phyloP scores from a whole-genome alignment of 2,329 filamentous ascomycete species.

The Phialemonium atrogriseum region DNA sequence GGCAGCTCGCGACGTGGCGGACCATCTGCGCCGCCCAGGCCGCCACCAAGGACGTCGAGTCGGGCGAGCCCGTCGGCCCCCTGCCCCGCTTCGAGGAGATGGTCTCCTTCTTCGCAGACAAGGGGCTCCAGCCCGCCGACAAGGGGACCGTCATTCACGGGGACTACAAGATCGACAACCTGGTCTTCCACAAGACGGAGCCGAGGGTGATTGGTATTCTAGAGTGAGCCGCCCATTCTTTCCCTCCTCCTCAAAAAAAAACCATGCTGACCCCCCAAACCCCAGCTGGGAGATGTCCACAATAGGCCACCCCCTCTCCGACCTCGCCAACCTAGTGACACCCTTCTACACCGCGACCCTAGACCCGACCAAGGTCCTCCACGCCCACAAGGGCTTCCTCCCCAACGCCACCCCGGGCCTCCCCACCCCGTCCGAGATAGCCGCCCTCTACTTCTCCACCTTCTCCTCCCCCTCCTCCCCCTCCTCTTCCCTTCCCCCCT shows the following conservation, averaged over 20 bases:
- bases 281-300: slow-evolving; percentile 92
- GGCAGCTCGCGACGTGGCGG: slow-evolving; percentile 77
- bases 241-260: slow-evolving; percentile 1
- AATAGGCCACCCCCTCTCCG: slow-evolving; percentile 88
- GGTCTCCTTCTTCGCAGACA: slow-evolving; percentile 67
- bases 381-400: slow-evolving; percentile 44
- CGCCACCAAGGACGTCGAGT: slow-evolving; percentile 66
- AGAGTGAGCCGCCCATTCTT: slow-evolving; percentile 46
- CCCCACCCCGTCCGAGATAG: slow-evolving; percentile 22
- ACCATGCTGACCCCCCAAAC: background rate
- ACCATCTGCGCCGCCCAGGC: slow-evolving; percentile 75
- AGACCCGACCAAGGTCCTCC: slow-evolving; percentile 14
- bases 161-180: slow-evolving; percentile 92
- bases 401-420: slow-evolving; percentile 55
- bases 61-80: slow-evolving; percentile 64
- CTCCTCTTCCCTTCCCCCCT: too few species aligned
- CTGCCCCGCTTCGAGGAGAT: slow-evolving; percentile 79
- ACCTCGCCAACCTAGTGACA: slow-evolving; percentile 70
- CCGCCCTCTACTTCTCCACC: slow-evolving; percentile 34
- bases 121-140: slow-evolving; percentile 64
- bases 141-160: slow-evolving; percentile 78
- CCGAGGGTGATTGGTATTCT: slow-evolving; percentile 84
- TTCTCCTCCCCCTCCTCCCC: slow-evolving; percentile 9
- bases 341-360: slow-evolving; percentile 35
- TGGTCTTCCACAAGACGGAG: slow-evolving; percentile 84